Evolutionary conservation across 139 green algal genomes (phyloP).

Genomic region (Ettlia oleoabundans): DNA sequence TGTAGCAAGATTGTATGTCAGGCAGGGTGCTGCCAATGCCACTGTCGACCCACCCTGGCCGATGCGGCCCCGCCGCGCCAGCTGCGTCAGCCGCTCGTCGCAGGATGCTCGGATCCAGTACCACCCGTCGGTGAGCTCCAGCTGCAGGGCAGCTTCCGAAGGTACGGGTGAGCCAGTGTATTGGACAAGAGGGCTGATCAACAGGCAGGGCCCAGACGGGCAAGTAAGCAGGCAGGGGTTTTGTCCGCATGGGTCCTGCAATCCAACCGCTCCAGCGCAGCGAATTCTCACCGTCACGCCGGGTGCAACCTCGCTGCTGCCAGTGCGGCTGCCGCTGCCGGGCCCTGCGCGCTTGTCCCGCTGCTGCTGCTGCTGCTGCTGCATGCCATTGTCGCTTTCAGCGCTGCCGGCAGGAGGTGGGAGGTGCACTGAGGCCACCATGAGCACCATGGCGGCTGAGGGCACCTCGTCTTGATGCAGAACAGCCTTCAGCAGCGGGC

Average conservation of each 20-base stretch:
- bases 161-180: too few relatives aligned
- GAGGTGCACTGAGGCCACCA: conserved; percentile 48
- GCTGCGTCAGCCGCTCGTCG: conserved; percentile 53
- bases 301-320: not conserved
- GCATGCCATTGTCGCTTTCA: too few relatives aligned
- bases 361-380: not conserved
- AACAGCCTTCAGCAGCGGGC: conserved; percentile 62
- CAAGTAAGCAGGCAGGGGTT: too few relatives aligned
- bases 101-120: conserved; percentile 61
- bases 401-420: too few relatives aligned
- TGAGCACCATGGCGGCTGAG: conserved; percentile 56
- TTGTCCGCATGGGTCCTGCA: too few relatives aligned
- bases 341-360: not conserved
- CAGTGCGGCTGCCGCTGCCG: not conserved
- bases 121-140: conserved; percentile 81
- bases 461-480: conserved; percentile 68
- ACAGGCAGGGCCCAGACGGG: too few relatives aligned
- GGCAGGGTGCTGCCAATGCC: not conserved
- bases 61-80: conserved; percentile 33
- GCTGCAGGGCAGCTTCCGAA: conserved; percentile 22
- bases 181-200: too few relatives aligned
- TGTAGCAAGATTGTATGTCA: not conserved
- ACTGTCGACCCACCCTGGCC: not conserved
- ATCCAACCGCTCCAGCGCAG: too few relatives aligned
- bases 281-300: not conserved